phyloP scores from a whole-genome alignment of 345 rosid genomes.

The Punica granatum region DNA sequence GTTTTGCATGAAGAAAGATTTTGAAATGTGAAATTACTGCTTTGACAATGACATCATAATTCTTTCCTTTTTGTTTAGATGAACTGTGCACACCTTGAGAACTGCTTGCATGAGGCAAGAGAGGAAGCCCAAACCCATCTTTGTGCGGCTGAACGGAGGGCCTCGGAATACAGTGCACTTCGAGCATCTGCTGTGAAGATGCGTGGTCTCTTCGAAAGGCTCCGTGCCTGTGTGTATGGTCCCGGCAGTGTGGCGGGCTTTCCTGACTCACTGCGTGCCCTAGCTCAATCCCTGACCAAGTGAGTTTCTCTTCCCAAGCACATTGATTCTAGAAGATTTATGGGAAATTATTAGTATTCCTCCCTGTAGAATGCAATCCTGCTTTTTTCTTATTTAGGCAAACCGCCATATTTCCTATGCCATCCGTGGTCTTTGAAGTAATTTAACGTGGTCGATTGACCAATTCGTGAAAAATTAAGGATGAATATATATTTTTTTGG shows the following conservation, averaged over 20 bases:
- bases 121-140: conserved; percentile 97
- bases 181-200: conserved; percentile 87
- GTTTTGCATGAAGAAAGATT: not conserved
- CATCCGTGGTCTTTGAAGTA: no score
- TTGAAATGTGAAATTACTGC: not conserved
- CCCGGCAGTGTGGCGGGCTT: conserved; percentile 64
- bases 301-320: conserved; percentile 29
- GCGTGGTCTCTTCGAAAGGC: conserved; percentile 78
- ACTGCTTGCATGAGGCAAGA: conserved; percentile 96
- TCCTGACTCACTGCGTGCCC: conserved; percentile 64
- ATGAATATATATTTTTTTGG: not conserved
- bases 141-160: conserved; percentile 85
- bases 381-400: no score
- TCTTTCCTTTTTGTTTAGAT: conserved; percentile 22
- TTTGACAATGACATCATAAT: not conserved
- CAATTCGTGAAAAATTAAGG: not conserved
- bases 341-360: not conserved
- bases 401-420: no score
- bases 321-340: no score
- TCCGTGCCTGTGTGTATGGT: conserved; percentile 51
- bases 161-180: conserved; percentile 70
- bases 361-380: not conserved
- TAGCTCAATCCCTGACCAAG: conserved; percentile 91
- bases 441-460: not conserved
- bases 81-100: conserved; percentile 98